Base-by-base conservation (phyloP, 169 alveolate species). In the Eimeria necatrix region DNA sequence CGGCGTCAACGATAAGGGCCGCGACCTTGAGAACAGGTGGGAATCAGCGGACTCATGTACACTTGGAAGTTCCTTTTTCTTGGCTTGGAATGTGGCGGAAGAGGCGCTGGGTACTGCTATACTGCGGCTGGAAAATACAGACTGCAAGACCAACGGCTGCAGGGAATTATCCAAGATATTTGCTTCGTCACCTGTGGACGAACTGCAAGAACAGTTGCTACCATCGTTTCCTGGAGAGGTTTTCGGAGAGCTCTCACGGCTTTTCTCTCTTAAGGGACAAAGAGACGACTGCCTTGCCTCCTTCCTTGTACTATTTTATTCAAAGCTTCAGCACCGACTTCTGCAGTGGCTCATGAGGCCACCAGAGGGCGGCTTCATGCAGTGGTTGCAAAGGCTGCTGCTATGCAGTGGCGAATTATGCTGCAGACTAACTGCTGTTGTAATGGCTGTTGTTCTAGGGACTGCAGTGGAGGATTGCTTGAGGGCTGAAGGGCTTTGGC, bases 291-390 rank as follows among this genome's bases (percentile, higher is more conserved):
- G 32, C 7, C 91, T 83, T 32, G 51, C 91, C 8, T 5, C 91
- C 5, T 83, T 83, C 14, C 41, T 83, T 51, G 32, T 52, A 56
- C 74, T 83, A 74, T 56, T 83, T 26, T 83, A 83, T 26, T 52
- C 91, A 18, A 32, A 48, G 74, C 46, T 56, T 48, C 91, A 83
- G 74, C 91, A 83, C 48, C 61, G 48, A 49, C 59, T 83, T 52
- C 91, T 83, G 71, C 91, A 83, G 91, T 83, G 91, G 91, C 56
- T 83, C 32, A 20, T 83, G 76, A 73, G 91, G 52, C 74, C 76
- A 1, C 91, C 91, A 41, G 32, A 5, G 52, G 53, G 91, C 5
- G 91, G 91, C 5, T 4, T 83, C 48, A 70, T 61, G 70, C 60
- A 26, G 22, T 48, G 83, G 91, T 32, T 83, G 59, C 32, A 32